Percentiles rank a stretch among this genome's conserved stretches.
phyloP scores from a whole-genome alignment of 2,329 filamentous ascomycete species.

The Trichoderma sp. region DNA sequence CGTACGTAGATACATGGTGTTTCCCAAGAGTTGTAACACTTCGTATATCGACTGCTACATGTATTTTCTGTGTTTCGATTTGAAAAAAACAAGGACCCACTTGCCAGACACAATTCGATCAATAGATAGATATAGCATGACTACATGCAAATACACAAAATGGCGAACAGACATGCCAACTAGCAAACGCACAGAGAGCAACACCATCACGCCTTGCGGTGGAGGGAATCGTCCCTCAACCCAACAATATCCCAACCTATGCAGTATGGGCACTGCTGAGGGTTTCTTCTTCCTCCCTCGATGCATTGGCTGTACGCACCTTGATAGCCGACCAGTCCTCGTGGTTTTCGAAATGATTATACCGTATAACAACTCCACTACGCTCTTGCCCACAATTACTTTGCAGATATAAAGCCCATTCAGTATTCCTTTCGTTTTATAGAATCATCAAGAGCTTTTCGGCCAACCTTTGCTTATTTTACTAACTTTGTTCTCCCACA shows the following conservation, averaged over 20 bases:
- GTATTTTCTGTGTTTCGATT: not conserved
- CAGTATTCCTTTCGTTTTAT: not conserved
- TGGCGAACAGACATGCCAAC: not conserved
- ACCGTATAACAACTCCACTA: not conserved
- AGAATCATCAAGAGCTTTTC: not conserved
- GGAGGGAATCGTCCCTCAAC: not conserved
- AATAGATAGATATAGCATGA: not conserved
- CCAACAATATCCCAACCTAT: not conserved
- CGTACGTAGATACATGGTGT: no score
- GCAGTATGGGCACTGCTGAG: not conserved
- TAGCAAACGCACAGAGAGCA: not conserved
- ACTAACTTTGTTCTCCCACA: not conserved
- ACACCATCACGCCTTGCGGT: not conserved
- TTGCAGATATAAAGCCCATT: not conserved
- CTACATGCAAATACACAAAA: not conserved
- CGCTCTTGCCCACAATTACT: not conserved
- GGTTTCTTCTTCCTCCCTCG: not conserved
- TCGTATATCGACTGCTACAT: no score
- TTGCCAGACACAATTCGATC: not conserved
- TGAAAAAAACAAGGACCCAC: not conserved
- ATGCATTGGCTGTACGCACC: not conserved
- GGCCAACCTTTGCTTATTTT: not conserved
- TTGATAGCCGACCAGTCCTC: not conserved
- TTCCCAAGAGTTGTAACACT: no score
- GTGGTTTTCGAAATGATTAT: not conserved